phyloP scores from a whole-genome alignment of 1,139 yeast genomes.

The Blastobotrys illinoisensis region DNA sequence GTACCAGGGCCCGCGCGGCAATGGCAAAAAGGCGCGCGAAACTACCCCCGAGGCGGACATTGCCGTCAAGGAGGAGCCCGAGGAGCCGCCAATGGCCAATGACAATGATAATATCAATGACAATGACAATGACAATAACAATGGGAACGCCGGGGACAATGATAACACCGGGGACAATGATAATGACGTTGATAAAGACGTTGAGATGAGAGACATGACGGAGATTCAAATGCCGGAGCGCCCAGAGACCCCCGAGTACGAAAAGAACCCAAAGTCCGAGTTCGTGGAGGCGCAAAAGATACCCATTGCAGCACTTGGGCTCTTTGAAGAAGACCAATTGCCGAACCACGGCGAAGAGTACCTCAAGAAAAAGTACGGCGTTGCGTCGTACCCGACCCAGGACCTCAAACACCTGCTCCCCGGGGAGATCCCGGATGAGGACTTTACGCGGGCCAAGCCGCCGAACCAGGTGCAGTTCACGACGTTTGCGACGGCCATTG shows the following conservation, averaged over 20 bases:
- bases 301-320: slow-evolving; percentile 65
- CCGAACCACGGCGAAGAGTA: slow-evolving; percentile 63
- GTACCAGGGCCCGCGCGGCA: background rate
- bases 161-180: background rate
- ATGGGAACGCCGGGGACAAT: background rate
- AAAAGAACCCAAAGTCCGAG: slow-evolving; percentile 73
- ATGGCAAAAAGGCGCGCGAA: background rate
- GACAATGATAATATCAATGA: background rate
- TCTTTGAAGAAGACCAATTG: slow-evolving; percentile 50
- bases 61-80: background rate
- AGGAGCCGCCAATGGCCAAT: background rate
- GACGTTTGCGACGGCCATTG: slow-evolving; percentile 80
- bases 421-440: slow-evolving; percentile 81
- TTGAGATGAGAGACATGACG: slow-evolving; percentile 8
- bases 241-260: slow-evolving; percentile 44
- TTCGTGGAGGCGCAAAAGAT: slow-evolving; percentile 69
- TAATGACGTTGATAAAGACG: slow-evolving; percentile 8
- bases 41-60: background rate
- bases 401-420: slow-evolving; percentile 76
- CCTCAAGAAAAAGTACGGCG: slow-evolving; percentile 73
- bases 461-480: slow-evolving; percentile 88
- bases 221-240: slow-evolving; percentile 2
- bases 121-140: slow-evolving; percentile 8
- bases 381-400: slow-evolving; percentile 77
- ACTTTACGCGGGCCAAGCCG: slow-evolving; percentile 81